Base-by-base conservation (phyloP, 1,284 basidiomycete genomes). In the Athelia sp. region DNA sequence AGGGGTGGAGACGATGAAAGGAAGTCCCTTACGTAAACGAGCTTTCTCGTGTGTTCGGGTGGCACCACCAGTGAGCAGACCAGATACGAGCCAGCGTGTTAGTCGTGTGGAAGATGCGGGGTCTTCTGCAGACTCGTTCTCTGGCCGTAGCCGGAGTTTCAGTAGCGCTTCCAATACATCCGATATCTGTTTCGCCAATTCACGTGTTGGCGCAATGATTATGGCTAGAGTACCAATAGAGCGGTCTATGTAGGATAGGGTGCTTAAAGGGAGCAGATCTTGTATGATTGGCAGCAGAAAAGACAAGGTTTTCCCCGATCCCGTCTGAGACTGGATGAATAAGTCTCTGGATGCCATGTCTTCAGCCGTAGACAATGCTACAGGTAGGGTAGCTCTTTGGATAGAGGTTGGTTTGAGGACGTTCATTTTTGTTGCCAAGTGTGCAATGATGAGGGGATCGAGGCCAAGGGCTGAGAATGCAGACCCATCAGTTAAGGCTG, bases 301-400 rank as follows among this genome's bases (percentile, higher is more conserved):
- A 2, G 96, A 83, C 19, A 99, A 74, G 0, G 96, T 99, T 72
- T 99, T 99, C 58, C 97, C 97, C 0, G 95, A 98, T 52, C 97
- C 97, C 0, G 97, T 99, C 65, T 99, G 96, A 3, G 93, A 92
- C 64, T 98, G 95, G 48, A 99, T 90, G 63, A 99, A 94, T 14
- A 93, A 82, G 66, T 99, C 97, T 50, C 89, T 77, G 22, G 68
- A 69, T 18, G 62, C 58, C 46, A 68, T 68, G 31, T 70, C 70
- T 43, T 69, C 58, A 1, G 75, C 65, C 2, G 68, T 61, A 11
- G 73, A 69, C 1, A 94, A 72, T 43, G 98, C 77, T 36, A 83
- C 74, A 3, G 92, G 86, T 17, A 99, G 73, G 1, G 88, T 81
- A 9, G 85, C 81, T 53, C 88, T 79, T 69, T 99, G 96, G 55